Evolutionary conservation across 768 basidiomycete genomes (phyloP).

Genomic region (Lactarius pseudohatsudake): DNA sequence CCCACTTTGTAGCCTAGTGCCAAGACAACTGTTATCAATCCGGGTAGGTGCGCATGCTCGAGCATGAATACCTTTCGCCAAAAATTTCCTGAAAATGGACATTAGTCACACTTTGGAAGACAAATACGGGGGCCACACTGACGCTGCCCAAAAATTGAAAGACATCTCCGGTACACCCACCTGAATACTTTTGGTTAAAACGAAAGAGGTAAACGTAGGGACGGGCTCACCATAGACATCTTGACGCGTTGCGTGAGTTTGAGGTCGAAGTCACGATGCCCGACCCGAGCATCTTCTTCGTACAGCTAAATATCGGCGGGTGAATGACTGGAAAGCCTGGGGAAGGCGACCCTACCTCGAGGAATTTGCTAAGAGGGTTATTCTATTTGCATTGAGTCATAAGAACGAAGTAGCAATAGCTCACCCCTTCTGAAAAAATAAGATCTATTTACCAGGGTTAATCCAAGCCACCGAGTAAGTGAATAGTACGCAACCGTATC

Average conservation of each 20-base stretch:
- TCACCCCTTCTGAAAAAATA: conserved; percentile 99
- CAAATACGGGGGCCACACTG: conserved; percentile 36
- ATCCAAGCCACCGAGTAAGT: conserved; percentile 31
- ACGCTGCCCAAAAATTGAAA: conserved; percentile 93
- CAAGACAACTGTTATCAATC: not conserved
- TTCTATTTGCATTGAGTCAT: not conserved
- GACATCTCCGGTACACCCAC: conserved; percentile 94
- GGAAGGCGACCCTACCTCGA: conserved; percentile 51
- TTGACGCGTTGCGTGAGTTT: conserved; percentile 92
- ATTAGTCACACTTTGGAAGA: conserved; percentile 15
- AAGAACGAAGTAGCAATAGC: conserved; percentile 15
- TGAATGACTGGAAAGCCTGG: not conserved
- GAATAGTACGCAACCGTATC: conserved; percentile 64
- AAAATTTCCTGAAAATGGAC: conserved; percentile 59
- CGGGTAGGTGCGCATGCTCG: not conserved
- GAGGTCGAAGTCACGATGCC: conserved; percentile 92
- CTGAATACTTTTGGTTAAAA: conserved; percentile 38
- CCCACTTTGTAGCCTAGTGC: conserved; percentile 86
- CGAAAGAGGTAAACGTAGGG: not conserved
- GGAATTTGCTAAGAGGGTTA: conserved; percentile 61
- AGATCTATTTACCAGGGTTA: conserved; percentile 45
- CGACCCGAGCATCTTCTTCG: conserved; percentile 91
- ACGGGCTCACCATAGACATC: conserved; percentile 87
- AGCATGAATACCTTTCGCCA: conserved; percentile 60
- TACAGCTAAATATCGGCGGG: conserved; percentile 53